Percentiles rank a stretch among this genome's conserved stretches.
Conservation (phyloP, 345 rosid species). For the Excoecaria agallocha region DNA sequence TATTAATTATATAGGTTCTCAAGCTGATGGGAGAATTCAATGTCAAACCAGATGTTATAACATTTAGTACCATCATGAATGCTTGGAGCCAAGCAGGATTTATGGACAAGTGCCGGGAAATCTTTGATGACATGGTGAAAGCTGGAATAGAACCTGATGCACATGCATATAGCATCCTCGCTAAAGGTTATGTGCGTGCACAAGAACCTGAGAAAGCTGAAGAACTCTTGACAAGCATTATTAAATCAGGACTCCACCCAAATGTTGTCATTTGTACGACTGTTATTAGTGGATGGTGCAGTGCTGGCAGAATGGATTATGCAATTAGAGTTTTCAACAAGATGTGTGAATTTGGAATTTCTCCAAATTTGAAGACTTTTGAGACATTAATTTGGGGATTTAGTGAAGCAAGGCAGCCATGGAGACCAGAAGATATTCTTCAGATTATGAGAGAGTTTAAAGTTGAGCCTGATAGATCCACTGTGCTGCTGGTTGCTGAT, state of each 20-base stretch:
- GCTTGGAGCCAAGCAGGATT: constrained; percentile 73
- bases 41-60: constrained; percentile 63
- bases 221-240: constrained; percentile 44
- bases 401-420: constrained; percentile 50
- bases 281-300: constrained; percentile 62
- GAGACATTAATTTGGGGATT: constrained; percentile 62
- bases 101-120: constrained; percentile 57
- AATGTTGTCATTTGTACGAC: constrained; percentile 62
- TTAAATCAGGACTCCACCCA: constrained; percentile 33
- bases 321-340: constrained; percentile 46
- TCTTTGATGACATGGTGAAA: constrained; percentile 56
- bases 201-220: constrained; percentile 56
- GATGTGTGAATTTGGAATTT: constrained; percentile 51
- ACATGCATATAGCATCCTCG: constrained; percentile 57
- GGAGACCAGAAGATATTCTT: constrained; percentile 65
- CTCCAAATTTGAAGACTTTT: constrained; percentile 59
- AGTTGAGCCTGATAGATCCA: constrained; percentile 53
- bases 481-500: constrained; percentile 44
- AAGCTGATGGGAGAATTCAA: constrained; percentile 49
- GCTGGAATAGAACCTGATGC: constrained; percentile 57
- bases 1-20: constrained; percentile 46
- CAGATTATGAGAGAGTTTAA: constrained; percentile 51
- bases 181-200: constrained; percentile 62
- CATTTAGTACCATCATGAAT: constrained; percentile 64
- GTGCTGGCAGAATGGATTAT: constrained; percentile 45